A percentile compares a stretch with the other conserved stretches of the same genome.
phyloP scores from a whole-genome alignment of 129 eudicot species.

The Pittosporum tobira region DNA sequence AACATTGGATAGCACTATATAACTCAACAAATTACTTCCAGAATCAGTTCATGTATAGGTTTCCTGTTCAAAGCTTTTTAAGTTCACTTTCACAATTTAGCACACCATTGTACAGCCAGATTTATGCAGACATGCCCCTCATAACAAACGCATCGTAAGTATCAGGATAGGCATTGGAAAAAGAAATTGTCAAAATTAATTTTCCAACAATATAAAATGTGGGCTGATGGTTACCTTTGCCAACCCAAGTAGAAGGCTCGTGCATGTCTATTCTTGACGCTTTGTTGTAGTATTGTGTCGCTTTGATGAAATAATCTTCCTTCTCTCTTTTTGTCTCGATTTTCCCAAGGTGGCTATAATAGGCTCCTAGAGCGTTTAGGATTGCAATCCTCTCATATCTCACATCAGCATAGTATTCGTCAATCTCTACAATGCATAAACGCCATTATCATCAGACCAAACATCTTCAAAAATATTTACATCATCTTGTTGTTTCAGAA shows the following conservation, averaged over 20 bases:
- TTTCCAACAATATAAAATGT: neutral
- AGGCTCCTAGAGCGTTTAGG: constrained; percentile 95
- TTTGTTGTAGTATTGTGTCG: constrained; percentile 86
- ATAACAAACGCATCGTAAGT: neutral
- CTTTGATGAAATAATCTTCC: constrained; percentile 73
- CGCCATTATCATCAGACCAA: constrained; percentile 11
- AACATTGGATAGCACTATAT: neutral
- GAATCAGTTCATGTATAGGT: neutral
- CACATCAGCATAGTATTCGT: constrained; percentile 90
- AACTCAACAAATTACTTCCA: neutral
- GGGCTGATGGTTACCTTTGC: constrained; percentile 57
- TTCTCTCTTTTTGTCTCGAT: constrained; percentile 91
- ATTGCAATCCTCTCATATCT: constrained; percentile 95
- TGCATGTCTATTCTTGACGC: constrained; percentile 98
- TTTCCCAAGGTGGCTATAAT: constrained; percentile 90
- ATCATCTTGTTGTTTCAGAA: neutral
- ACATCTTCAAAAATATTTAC: constrained; percentile 1
- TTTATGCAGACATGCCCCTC: neutral
- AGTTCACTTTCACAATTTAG: neutral
- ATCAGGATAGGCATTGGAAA: neutral
- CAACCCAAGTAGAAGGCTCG: constrained; percentile 98
- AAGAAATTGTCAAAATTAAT: neutral
- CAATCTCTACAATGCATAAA: constrained; percentile 61
- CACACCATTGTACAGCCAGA: neutral
- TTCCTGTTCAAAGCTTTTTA: neutral